Evolutionary conservation across 768 basidiomycete species (phyloP).

Genomic region (Psilocybe sp.): DNA sequence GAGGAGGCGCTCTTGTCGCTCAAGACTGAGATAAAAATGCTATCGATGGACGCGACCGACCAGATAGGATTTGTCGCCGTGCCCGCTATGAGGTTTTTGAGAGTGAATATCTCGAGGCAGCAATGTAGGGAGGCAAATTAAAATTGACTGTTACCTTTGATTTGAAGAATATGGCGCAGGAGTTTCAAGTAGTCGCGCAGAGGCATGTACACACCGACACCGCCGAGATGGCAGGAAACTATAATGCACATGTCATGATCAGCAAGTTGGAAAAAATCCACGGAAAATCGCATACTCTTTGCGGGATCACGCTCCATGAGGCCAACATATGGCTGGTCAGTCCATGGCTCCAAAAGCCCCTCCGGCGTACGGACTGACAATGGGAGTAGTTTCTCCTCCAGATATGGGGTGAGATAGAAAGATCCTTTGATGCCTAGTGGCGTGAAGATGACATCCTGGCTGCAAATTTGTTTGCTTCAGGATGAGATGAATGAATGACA

Average conservation of each 20-base stretch:
- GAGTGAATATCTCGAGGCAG: too few relatives aligned
- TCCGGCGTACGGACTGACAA: conserved; percentile 17
- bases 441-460: conserved; percentile 27
- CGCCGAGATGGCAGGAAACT: conserved; percentile 20
- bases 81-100: not conserved
- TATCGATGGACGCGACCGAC: not conserved
- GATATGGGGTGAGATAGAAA: conserved; percentile 24
- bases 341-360: conserved; percentile 11
- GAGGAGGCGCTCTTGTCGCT: not conserved
- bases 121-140: too few relatives aligned
- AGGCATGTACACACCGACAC: conserved; percentile 23
- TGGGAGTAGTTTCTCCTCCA: conserved; percentile 16
- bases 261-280: not conserved
- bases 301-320: conserved; percentile 21
- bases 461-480: conserved; percentile 1
- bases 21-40: not conserved
- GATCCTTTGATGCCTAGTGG: conserved; percentile 26
- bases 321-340: conserved; percentile 6
- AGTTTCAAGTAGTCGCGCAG: conserved; percentile 24
- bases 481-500: not conserved
- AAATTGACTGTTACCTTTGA: conserved; percentile 13
- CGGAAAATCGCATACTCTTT: conserved; percentile 14
- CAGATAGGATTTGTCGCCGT: conserved; percentile 3
- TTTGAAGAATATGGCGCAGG: conserved; percentile 26
- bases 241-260: not conserved